Evolutionary conservation across 192 early-diverging fungal genomes (phyloP), one percentile per base, ranked within the genome.

Genomic region (Cetraspora pellucida): DNA sequence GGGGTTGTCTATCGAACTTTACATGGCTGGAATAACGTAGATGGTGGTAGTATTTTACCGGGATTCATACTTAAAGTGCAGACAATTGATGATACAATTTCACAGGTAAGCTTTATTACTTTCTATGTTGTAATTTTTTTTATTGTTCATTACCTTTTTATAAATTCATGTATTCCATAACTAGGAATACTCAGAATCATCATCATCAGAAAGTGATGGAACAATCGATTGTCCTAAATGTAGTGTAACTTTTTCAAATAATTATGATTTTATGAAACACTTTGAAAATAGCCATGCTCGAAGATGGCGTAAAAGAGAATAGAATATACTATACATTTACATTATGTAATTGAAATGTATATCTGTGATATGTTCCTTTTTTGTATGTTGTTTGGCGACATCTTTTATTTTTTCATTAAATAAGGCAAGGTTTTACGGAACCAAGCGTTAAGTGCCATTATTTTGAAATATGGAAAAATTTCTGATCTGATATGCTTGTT

Each of bases 191-290:
- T 60, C 55, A 25, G 72, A 74, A 60, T 74, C 30, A 60, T 60
- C 72, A 72, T 72, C 47, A 25, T 74, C 57, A 61, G 57, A 74
- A 28, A 60, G 27, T 3, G 8, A 45, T 3, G 17, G 19, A 45
- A 21, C 10, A 74, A 43, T 74, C 10, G 9, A 74, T 47, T 74
- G 72, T 30, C 72, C 72, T 57, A 58, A 60, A 74, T 74, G 55
- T 30, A 21, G 23, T 43, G n/a, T 21, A 60, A 74, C 72, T 60
- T 74, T 74, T 21, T 14, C 55, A 45, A 16, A 74, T 61, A 8
- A 58, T 74, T 74, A 74, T n/a, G 45, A n/a, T 58, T 74, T 74
- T 44, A 74, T 74, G 55, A 30, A 74, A 47, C 72, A 74, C 57
- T 74, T 60, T 46, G 72, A 74, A 61, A 54, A 43, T 61, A 45